Conservation (phyloP, 495 filamentous ascomycete species). For the Aspergillus saccharolyticus region DNA sequence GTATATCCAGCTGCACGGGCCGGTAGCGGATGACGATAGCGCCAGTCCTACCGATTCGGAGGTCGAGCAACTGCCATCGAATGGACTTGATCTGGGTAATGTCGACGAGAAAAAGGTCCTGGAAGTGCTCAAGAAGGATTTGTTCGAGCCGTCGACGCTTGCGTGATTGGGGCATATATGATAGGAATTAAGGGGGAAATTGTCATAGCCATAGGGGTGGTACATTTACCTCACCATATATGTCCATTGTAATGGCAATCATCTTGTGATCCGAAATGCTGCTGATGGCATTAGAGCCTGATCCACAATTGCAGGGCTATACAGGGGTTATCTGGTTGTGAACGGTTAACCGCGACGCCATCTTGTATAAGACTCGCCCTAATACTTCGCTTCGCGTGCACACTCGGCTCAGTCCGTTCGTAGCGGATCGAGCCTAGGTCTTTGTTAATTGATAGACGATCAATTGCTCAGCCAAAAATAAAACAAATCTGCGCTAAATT, state of each 20-base stretch:
- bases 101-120: slow-evolving; percentile 37
- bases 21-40: slow-evolving; percentile 12
- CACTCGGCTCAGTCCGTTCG: background rate
- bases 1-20: slow-evolving; percentile 22
- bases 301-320: background rate
- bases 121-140: slow-evolving; percentile 38
- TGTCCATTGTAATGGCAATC: too few species aligned
- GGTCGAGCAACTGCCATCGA: slow-evolving; percentile 7
- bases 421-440: background rate
- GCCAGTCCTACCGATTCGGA: slow-evolving; percentile 11
- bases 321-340: background rate
- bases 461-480: slow-evolving; percentile 16
- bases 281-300: background rate
- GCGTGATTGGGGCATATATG: background rate
- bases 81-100: slow-evolving; percentile 22
- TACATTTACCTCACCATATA: background rate
- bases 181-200: background rate
- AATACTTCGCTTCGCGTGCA: background rate
- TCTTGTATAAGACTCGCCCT: slow-evolving; percentile 1
- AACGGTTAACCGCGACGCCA: background rate
- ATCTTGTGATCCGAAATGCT: background rate
- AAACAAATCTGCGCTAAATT: slow-evolving; percentile 9
- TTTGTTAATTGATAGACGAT: slow-evolving; percentile 2
- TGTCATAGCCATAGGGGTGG: background rate
- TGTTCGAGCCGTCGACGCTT: slow-evolving; percentile 25